Base-by-base conservation (phyloP, 2,329 filamentous ascomycete genomes). In the Aspergillus sp. region DNA sequence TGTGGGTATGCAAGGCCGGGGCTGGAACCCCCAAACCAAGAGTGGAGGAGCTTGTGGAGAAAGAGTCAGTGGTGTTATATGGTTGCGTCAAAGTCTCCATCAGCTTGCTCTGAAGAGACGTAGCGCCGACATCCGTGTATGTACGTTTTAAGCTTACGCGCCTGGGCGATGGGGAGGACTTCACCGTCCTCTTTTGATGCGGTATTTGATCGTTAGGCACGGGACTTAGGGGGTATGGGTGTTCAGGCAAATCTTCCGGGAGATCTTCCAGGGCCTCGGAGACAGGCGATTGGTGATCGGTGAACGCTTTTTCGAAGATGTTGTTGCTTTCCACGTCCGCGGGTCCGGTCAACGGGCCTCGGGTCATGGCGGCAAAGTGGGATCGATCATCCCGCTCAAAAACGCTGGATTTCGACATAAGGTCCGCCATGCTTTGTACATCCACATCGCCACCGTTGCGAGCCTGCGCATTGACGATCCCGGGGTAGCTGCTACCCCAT, bases 371-470 rank as follows among this genome's bases (percentile, higher is more conserved):
- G 47, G 75, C 52, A 10, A 72, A 73, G 53, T 72, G 66, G 34
- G 68, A 67, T 39, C 73, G 50, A 37, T 64, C 54, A 47, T 68
- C 83, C 32, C 82, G 77, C 12, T 82, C 85, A 43, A 91, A 81
- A 26, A 96, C 69, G 53, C 91, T 88, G 37, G 90, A 88, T 58
- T 84, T 83, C 36, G 88, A 84, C 48, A 96, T 73, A 45, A 96
- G 73, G 59, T 97, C 90, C 67, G 96, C 80, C 86, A 95, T 90
- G 58, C 84, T 85, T 66, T 96, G 89, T 38, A 90, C 79, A 56
- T 96, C 91, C 40, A 88, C 73, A 66, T 97, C 90, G 19, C 90
- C 90, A 49, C 79, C 83, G 41, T 86, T 76, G 59, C 87, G 83
- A 42, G 90, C 88, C 66, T 95, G 89, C 11, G 89, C 90, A 60